phyloP scores from a whole-genome alignment of 2,329 filamentous ascomycete genomes.

The Pyrenophora graminea region DNA sequence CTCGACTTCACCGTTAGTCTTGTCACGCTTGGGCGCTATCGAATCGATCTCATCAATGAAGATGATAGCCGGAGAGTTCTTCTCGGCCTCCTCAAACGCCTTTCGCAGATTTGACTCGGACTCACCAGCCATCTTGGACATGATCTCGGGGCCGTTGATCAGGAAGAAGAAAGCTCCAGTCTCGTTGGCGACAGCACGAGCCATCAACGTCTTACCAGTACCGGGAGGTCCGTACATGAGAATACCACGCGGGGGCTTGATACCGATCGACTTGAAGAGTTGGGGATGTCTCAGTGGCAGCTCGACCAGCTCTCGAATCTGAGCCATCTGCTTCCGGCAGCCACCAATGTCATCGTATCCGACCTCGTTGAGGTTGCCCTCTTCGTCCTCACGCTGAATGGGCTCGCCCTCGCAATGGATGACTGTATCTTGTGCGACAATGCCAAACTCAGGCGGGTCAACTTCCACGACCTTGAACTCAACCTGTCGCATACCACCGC shows the following conservation, averaged over 20 bases:
- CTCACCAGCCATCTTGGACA: conserved; percentile 99
- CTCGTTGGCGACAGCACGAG: conserved; percentile 97
- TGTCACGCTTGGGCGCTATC: conserved; percentile 98
- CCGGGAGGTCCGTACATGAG: conserved; percentile 91
- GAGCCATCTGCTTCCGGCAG: conserved; percentile 99
- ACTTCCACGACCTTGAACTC: conserved; percentile 99
- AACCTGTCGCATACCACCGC: conserved; percentile 97
- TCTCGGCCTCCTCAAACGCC: conserved; percentile 99
- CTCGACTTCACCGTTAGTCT: conserved; percentile 99
- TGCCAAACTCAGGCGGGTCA: conserved; percentile 96
- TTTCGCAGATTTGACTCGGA: conserved; percentile 98
- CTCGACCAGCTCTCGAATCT: conserved; percentile 98
- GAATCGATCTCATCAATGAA: conserved; percentile 99
- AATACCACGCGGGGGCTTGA: conserved; percentile 98
- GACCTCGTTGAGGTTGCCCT: conserved; percentile 98
- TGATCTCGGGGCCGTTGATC: conserved; percentile 99
- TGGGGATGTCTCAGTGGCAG: conserved; percentile 94
- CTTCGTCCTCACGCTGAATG: conserved; percentile 97
- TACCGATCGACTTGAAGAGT: conserved; percentile 99
- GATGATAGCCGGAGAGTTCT: conserved; percentile 98
- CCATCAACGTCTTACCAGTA: conserved; percentile 99
- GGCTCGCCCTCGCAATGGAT: conserved; percentile 98
- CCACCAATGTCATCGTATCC: conserved; percentile 99
- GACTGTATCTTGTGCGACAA: conserved; percentile 97
- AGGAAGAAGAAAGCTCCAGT: conserved; percentile 99